Base-by-base conservation (phyloP, 345 rosid species). In the Aquilaria malaccensis region DNA sequence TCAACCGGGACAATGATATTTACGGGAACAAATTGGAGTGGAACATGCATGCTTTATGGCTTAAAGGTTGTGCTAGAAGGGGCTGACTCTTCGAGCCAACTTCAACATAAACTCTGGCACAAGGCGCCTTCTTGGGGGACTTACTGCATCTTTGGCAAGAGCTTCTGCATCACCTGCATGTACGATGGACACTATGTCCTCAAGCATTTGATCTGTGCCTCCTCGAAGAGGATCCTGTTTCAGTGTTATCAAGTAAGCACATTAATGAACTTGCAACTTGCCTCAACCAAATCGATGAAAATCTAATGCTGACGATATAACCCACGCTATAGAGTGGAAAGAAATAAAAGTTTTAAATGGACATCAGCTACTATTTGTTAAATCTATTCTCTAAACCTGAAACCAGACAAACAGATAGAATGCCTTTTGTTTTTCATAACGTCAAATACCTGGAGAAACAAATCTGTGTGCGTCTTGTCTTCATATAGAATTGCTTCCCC, bases 181-280 rank as follows among this genome's bases (percentile, higher is more conserved):
- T 63, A 84, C 50, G 53, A 76, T 61, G 33, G 69, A 58, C 14
- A 81, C 78, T 55, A 81, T 45, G 62, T 77, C 84, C 73, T 84
- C 83, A 61, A 81, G 74, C 86, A 84, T 66, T 29, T 67, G 70
- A 69, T 84, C 89, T 55, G 14, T 68, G 13, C 86, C 89, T 30
- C 89, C 89, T 64, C 89, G 77, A 84, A 84, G 75, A 2, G 86
- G 89, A 69, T 84, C 89, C 89, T 84, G 43, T 5, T 37, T 37
- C 43, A 9, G 43, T 9, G 43, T 37, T 9, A 37, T 37, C 43
- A 37, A 37, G 43, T 4, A 22, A 22, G 22, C 22, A 22, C 22
- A 22, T 22, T 22, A 22, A 22, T 22, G 22, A 22, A 22, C 22
- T 22, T 22, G 22, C 22, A 22, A 22, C 22, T 22, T 22, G 22